Percentiles rank a stretch among this genome's conserved stretches.
Conservation (phyloP, 768 basidiomycete species). For the Boletus edulis region DNA sequence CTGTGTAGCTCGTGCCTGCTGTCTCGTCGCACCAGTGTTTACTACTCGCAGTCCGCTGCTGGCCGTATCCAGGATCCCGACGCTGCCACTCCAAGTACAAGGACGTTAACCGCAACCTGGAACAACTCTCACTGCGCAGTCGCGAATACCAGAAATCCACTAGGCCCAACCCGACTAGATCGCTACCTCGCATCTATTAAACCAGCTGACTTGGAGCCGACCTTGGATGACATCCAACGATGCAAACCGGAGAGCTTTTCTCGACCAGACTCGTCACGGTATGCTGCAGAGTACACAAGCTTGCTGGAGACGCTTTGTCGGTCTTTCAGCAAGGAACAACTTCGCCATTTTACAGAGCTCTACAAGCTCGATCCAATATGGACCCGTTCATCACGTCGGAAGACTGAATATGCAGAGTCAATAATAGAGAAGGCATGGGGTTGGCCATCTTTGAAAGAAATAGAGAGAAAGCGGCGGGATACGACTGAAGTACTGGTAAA, state of each 20-base stretch:
- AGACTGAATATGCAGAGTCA: conserved; percentile 41
- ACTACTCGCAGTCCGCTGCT: conserved; percentile 24
- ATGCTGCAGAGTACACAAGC: conserved; percentile 51
- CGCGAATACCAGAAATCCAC: conserved; percentile 23
- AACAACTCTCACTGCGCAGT: not conserved
- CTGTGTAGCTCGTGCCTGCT: conserved; percentile 14
- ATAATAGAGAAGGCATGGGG: conserved; percentile 68
- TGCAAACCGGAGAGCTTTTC: conserved; percentile 45
- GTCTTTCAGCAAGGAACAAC: conserved; percentile 63
- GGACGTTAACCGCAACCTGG: conserved; percentile 1
- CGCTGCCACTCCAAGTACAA: not conserved
- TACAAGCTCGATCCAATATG: conserved; percentile 42
- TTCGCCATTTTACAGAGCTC: conserved; percentile 50
- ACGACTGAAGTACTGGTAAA: conserved; percentile 45
- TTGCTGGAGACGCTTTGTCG: conserved; percentile 52
- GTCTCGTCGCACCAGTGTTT: conserved; percentile 15
- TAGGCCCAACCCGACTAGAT: conserved; percentile 48
- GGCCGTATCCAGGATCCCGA: conserved; percentile 3
- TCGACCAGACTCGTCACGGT: conserved; percentile 41
- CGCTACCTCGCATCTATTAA: conserved; percentile 55
- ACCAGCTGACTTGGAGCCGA: conserved; percentile 44
- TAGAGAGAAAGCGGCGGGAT: conserved; percentile 49
- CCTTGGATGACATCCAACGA: conserved; percentile 60
- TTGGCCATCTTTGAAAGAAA: conserved; percentile 59
- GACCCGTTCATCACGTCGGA: conserved; percentile 35